Percentiles rank a stretch among this genome's conserved stretches.
These are phyloP conservation scores for Kuraishia ogatae DNA, from an alignment of 805 yeast species.

Conservation along the genomic window DNA sequence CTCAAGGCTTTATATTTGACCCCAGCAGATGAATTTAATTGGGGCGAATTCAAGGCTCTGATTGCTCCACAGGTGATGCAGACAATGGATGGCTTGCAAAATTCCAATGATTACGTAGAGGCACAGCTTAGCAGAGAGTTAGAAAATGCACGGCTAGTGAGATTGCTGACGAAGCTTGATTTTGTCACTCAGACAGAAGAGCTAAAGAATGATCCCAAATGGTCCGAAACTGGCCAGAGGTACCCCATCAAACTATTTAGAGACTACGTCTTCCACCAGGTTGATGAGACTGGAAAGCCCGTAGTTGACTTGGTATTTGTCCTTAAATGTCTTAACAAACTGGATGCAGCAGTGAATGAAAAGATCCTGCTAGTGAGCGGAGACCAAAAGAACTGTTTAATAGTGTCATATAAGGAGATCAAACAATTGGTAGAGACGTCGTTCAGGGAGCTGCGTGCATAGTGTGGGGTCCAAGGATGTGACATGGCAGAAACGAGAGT, in stretches of 20 bases:
- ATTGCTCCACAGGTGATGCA: slow-evolving; percentile 37
- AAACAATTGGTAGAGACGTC: slow-evolving; percentile 61
- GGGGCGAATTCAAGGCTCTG: slow-evolving; percentile 25
- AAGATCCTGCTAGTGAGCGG: slow-evolving; percentile 69
- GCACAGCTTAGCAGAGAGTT: slow-evolving; percentile 59
- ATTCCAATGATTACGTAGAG: slow-evolving; percentile 50
- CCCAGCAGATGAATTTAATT: slow-evolving; percentile 13
- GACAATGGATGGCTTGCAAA: slow-evolving; percentile 40
- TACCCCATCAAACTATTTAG: slow-evolving; percentile 69
- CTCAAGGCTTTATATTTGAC: slow-evolving; percentile 27
- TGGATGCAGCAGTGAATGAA: slow-evolving; percentile 90
- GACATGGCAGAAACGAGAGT: slow-evolving; percentile 1
- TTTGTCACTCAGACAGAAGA: slow-evolving; percentile 73
- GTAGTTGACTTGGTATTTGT: slow-evolving; percentile 78
- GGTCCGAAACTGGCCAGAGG: slow-evolving; percentile 72
- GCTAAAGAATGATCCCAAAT: slow-evolving; percentile 38
- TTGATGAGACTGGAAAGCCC: slow-evolving; percentile 69
- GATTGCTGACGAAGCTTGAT: slow-evolving; percentile 75
- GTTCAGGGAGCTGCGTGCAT: slow-evolving; percentile 38
- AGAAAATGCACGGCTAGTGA: slow-evolving; percentile 81
- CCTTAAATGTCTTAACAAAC: slow-evolving; percentile 68
- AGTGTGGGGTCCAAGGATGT: slow-evolving; percentile 3
- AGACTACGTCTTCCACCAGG: slow-evolving; percentile 81
- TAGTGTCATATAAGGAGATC: slow-evolving; percentile 79
- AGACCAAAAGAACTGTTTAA: slow-evolving; percentile 79